Evolutionary conservation across 2,329 filamentous ascomycete species (phyloP).

Genomic region (Fonsecaea multimorphosa): DNA sequence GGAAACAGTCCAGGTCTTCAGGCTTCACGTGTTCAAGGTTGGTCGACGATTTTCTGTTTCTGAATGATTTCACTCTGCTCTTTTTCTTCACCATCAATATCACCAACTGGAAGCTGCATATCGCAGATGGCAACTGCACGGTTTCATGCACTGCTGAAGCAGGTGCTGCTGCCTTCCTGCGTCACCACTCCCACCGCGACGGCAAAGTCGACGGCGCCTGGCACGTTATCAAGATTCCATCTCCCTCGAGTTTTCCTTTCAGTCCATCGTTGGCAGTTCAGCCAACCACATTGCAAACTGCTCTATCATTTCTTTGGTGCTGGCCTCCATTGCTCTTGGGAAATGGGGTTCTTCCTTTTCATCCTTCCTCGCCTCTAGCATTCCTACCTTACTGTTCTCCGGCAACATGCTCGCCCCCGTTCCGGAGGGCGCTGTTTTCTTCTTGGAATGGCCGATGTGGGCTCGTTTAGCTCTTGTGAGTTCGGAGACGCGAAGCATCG

Average conservation of each 20-base stretch:
- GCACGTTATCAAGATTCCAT: neutral
- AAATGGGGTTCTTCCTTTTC: constrained; percentile 32
- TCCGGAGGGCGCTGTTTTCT: constrained; percentile 28
- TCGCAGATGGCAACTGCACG: constrained; percentile 21
- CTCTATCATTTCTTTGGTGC: constrained; percentile 32
- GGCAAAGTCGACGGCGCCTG: constrained; percentile 7
- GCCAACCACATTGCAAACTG: constrained; percentile 26
- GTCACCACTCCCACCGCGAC: constrained; percentile 12
- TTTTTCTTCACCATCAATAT: neutral
- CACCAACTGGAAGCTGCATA: constrained; percentile 17
- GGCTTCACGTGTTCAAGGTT: neutral
- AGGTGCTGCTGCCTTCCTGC: constrained; percentile 26
- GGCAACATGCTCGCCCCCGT: constrained; percentile 24
- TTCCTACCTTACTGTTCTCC: constrained; percentile 27
- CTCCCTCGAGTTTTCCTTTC: constrained; percentile 17
- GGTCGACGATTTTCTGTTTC: neutral
- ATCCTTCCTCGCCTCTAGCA: constrained; percentile 32
- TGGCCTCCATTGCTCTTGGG: constrained; percentile 31
- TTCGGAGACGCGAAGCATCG: neutral
- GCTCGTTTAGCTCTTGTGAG: constrained; percentile 38
- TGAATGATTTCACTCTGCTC: constrained; percentile 1
- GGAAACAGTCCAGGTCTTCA: neutral
- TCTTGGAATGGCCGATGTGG: constrained; percentile 38
- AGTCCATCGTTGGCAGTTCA: constrained; percentile 30
- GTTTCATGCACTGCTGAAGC: constrained; percentile 21